Conservation (phyloP, 805 yeast genomes). For the Pichia insulana region DNA sequence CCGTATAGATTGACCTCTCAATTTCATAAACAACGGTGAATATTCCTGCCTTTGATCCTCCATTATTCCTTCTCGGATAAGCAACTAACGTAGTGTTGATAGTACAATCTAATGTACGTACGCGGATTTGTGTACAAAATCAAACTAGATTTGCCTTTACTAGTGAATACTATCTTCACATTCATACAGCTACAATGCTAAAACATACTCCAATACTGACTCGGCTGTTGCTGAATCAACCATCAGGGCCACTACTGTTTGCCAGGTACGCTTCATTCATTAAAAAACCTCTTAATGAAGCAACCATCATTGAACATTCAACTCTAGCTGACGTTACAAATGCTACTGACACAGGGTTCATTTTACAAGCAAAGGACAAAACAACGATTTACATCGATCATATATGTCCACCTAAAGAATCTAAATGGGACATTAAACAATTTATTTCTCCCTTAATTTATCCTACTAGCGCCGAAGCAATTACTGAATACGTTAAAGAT, state of each 20-base stretch:
- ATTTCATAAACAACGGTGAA: conserved; percentile 8
- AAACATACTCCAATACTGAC: too few relatives aligned
- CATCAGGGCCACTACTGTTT: neutral
- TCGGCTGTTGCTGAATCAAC: too few relatives aligned
- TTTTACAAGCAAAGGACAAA: conserved; percentile 39
- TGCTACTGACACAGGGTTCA: conserved; percentile 50
- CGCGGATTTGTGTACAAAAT: too few relatives aligned
- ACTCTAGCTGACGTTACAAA: conserved; percentile 48
- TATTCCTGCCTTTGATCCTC: neutral
- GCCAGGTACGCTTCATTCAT: neutral
- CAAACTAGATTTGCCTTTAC: too few relatives aligned
- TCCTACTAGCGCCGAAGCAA: conserved; percentile 31
- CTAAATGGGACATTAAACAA: conserved; percentile 39
- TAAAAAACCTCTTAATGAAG: conserved; percentile 19
- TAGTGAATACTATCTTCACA: too few relatives aligned
- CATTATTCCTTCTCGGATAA: neutral
- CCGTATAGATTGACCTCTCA: conserved; percentile 6
- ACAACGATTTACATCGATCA: conserved; percentile 50
- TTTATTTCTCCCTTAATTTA: conserved; percentile 33
- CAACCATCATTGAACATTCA: conserved; percentile 27
- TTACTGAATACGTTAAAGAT: conserved; percentile 22
- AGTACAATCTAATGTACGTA: too few relatives aligned
- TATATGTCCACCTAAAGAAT: conserved; percentile 34
- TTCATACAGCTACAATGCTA: too few relatives aligned
- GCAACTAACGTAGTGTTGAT: too few relatives aligned